These are phyloP conservation scores for Suillus bovinus DNA, from an alignment of 768 basidiomycete species.

Conservation along the genomic window DNA sequence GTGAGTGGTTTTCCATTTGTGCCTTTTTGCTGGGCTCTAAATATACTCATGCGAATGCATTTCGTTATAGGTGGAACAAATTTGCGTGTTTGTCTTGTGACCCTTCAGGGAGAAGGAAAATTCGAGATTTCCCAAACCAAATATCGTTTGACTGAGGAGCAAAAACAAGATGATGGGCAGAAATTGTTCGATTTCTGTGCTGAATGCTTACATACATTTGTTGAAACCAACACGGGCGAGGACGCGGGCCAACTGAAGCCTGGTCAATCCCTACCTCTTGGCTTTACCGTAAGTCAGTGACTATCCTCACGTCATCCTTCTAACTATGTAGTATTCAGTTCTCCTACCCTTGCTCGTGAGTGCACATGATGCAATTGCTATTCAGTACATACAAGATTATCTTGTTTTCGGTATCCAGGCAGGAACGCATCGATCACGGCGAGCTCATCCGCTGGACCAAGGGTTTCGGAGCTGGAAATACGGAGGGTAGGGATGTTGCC, in stretches of 20 bases:
- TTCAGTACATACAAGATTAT: background rate
- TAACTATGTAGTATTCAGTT: conserved; percentile 49
- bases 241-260: conserved; percentile 49
- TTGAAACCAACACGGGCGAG: conserved; percentile 66
- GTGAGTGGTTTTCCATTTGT: conserved; percentile 41
- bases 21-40: conserved; percentile 5
- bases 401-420: conserved; percentile 46
- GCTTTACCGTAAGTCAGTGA: conserved; percentile 82
- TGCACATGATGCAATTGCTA: conserved; percentile 16
- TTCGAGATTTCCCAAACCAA: conserved; percentile 98
- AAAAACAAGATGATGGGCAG: conserved; percentile 97
- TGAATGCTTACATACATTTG: conserved; percentile 86
- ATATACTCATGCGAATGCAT: conserved; percentile 5
- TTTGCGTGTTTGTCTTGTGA: conserved; percentile 96
- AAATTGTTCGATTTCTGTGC: conserved; percentile 98
- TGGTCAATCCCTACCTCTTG: conserved; percentile 72
- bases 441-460: conserved; percentile 99
- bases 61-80: conserved; percentile 79
- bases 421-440: conserved; percentile 91
- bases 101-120: conserved; percentile 88
- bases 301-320: conserved; percentile 7
- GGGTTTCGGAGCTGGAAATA: conserved; percentile 90
- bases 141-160: conserved; percentile 95
- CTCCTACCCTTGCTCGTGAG: conserved; percentile 93
- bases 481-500: conserved; percentile 91